Base-by-base conservation (phyloP, 495 filamentous ascomycete species). In the Hypoxylon fragiforme region DNA sequence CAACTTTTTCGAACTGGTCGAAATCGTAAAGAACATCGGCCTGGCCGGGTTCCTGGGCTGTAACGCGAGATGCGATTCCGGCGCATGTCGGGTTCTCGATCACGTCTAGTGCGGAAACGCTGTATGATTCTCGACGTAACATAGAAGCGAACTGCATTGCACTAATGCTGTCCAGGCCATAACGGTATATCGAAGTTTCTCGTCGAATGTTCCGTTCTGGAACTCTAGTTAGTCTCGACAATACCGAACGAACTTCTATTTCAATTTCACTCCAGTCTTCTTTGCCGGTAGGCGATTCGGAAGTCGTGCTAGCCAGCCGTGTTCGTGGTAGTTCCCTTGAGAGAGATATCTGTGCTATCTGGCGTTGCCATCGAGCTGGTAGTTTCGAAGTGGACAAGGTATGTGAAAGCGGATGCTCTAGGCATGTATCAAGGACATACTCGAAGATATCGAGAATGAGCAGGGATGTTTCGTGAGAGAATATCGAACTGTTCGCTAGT, bases 121-220 rank as follows among this genome's bases (percentile, higher is more conserved):
- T 62, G n/a, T 83, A 61, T 0, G 79, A 78, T 48, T 78, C 63
- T 37, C 81, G 77, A 20, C 84, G 82, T 14, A 91, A 79, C 37
- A 79, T 64, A 13, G 80, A 75, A 2, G 87, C 87, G 26, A 92
- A 76, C 50, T 90, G 86, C 48, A 95, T 90, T 0, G 90, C 87
- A 30, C 82, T 88, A 55, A 97, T 90, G 47, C 90, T 95, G 68
- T 97, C 92, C 35, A 96, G 73, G 1, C 92, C 92, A 19, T 96
- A 80, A 54, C 85, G 82, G 63, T 92, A 95, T 18, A 96, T 90
- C 19, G 84, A 88, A 1, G 82, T 81, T 5, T 70, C 60, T 11
- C 78, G 77, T 2, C 67, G 64, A 19, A 97, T 88, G 14, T 77
- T 73, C 2, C 79, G 66, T 8, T 74, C 57, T 0, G 83, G 71